These are phyloP conservation scores for Coelastrella sp. DNA, from an alignment of 139 green algal genomes.

Conservation along the genomic window DNA sequence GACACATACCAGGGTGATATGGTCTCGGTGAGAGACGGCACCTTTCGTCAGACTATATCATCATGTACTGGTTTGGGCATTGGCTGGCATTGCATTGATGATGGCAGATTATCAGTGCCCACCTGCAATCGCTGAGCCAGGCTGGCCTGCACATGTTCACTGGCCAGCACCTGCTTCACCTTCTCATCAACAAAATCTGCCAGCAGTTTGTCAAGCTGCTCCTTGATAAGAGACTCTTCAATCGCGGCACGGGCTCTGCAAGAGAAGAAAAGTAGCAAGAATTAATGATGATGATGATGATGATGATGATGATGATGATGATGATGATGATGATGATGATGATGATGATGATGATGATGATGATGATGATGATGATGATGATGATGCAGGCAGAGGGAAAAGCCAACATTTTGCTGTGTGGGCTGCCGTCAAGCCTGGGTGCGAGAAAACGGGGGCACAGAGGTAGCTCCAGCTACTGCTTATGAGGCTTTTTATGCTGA, in stretches of 20 bases:
- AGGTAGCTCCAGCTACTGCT: no score
- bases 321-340: neutral
- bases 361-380: neutral
- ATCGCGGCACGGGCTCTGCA: slow-evolving; percentile 29
- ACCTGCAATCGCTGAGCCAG: slow-evolving; percentile 42
- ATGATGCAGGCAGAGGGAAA: neutral
- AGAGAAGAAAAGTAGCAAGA: neutral
- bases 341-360: neutral
- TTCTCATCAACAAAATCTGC: slow-evolving; percentile 9
- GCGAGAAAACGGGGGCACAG: neutral
- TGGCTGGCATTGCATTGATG: no score
- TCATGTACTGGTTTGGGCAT: neutral
- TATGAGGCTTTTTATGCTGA: no score
- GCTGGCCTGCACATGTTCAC: slow-evolving; percentile 46
- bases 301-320: neutral
- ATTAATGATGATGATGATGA: neutral
- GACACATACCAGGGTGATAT: no score
- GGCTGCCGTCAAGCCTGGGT: neutral
- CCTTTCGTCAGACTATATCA: neutral
- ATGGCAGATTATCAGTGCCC: neutral
- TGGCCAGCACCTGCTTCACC: slow-evolving; percentile 37
- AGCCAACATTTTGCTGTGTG: neutral
- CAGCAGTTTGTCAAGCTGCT: slow-evolving; percentile 40
- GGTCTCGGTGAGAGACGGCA: no score
- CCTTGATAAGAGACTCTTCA: slow-evolving; percentile 10